Conservation (phyloP, 2,329 filamentous ascomycete species). For the Penicillium sp. region DNA sequence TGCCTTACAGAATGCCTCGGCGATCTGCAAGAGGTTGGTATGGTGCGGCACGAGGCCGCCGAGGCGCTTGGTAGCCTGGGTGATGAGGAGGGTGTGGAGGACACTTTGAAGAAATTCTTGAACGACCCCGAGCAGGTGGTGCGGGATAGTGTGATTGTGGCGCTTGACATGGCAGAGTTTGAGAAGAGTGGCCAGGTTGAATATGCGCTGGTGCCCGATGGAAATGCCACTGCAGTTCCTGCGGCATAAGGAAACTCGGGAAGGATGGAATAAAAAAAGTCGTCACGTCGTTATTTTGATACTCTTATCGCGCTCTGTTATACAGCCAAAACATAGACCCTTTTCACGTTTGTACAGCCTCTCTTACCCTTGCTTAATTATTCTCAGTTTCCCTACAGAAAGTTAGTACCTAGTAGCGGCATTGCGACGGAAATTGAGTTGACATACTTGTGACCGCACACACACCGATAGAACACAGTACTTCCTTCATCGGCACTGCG, state of each 20-base stretch:
- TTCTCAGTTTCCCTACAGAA: slow-evolving; percentile 35
- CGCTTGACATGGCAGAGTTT: slow-evolving; percentile 96
- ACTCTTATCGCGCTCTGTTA: slow-evolving; percentile 28
- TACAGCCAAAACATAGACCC: slow-evolving; percentile 27
- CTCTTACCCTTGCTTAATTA: slow-evolving; percentile 28
- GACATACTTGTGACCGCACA: slow-evolving; percentile 78
- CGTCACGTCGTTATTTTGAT: slow-evolving; percentile 31
- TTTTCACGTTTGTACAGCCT: slow-evolving; percentile 16
- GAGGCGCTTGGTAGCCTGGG: slow-evolving; percentile 94
- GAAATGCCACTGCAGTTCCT: slow-evolving; percentile 28
- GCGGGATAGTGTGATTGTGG: slow-evolving; percentile 90
- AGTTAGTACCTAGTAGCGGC: slow-evolving; percentile 18
- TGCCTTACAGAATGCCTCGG: slow-evolving; percentile 77
- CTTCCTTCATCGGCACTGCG: slow-evolving; percentile 93
- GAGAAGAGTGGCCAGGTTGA: slow-evolving; percentile 86
- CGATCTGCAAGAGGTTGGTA: slow-evolving; percentile 79
- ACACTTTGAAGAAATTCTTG: slow-evolving; percentile 77
- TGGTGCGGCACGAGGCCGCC: slow-evolving; percentile 97
- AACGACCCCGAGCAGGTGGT: slow-evolving; percentile 92
- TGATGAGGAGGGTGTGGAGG: slow-evolving; percentile 90
- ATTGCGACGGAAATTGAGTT: background rate
- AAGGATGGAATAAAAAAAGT: slow-evolving; percentile 18
- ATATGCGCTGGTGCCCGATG: slow-evolving; percentile 84
- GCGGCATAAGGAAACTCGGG: slow-evolving; percentile 27
- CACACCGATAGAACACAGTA: slow-evolving; percentile 86